These are phyloP conservation scores for Pseudogymnoascus sp. DNA, from an alignment of 2,329 filamentous ascomycete genomes.

Conservation along the genomic window DNA sequence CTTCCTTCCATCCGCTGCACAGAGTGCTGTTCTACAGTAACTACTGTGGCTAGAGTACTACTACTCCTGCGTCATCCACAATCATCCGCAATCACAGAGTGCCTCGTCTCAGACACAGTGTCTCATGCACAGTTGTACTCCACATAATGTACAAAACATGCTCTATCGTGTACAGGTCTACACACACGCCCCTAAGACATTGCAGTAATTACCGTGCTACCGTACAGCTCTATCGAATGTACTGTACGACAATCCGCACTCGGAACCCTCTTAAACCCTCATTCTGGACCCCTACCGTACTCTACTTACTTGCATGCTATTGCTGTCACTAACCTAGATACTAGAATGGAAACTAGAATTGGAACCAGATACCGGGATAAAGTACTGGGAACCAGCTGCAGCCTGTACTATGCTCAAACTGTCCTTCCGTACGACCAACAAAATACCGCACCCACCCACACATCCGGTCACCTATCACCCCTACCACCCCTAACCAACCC, in stretches of 20 bases:
- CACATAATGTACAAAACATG: neutral
- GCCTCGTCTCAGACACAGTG: neutral
- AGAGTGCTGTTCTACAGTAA: neutral
- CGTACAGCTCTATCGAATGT: neutral
- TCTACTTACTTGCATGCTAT: neutral
- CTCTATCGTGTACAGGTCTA: neutral
- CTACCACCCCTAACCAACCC: neutral
- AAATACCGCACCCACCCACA: conserved; percentile 4
- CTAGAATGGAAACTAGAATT: too few species aligned
- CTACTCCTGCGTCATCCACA: neutral
- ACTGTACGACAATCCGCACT: neutral
- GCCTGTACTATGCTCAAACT: neutral
- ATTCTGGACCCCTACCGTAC: neutral
- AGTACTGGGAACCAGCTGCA: neutral
- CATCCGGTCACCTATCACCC: neutral
- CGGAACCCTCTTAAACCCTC: neutral
- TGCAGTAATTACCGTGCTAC: neutral
- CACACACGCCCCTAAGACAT: neutral
- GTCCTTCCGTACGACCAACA: neutral
- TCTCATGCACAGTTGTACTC: neutral
- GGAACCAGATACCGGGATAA: too few species aligned
- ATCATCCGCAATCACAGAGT: neutral
- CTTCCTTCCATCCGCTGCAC: neutral
- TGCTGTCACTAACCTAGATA: neutral
- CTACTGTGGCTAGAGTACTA: neutral